Percentiles rank a stretch among this genome's conserved stretches.
Conservation (phyloP, 805 yeast species). For the Yarrowia sp. region DNA sequence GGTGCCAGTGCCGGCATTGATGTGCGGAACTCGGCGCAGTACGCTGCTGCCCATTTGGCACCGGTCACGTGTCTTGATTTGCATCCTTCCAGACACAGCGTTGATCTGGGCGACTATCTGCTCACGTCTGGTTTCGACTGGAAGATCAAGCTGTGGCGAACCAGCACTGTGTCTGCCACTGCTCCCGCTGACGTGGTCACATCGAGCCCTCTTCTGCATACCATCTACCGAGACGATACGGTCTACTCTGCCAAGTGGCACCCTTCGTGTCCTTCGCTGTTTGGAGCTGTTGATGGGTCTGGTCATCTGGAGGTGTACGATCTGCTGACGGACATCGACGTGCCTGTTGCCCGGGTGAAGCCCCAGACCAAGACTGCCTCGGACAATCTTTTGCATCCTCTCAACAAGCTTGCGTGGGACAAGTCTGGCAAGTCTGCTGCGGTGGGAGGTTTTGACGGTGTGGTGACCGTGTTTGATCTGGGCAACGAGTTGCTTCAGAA, state of each 20-base stretch:
- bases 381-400: slow-evolving; percentile 42
- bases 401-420: slow-evolving; percentile 49
- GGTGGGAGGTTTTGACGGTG: slow-evolving; percentile 50
- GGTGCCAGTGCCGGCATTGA: slow-evolving; percentile 49
- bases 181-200: background rate
- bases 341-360: slow-evolving; percentile 44
- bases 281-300: slow-evolving; percentile 50
- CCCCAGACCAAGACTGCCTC: slow-evolving; percentile 39
- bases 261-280: slow-evolving; percentile 49
- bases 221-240: slow-evolving; percentile 43
- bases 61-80: slow-evolving; percentile 49
- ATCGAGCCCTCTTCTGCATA: slow-evolving; percentile 24
- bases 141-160: slow-evolving; percentile 51
- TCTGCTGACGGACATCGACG: slow-evolving; percentile 47
- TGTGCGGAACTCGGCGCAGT: slow-evolving; percentile 42
- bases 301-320: slow-evolving; percentile 54
- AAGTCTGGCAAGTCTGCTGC: slow-evolving; percentile 45
- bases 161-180: slow-evolving; percentile 16
- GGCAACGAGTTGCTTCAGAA: slow-evolving; percentile 16
- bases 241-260: slow-evolving; percentile 52
- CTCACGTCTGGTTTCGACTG: slow-evolving; percentile 51
- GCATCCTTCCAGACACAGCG: slow-evolving; percentile 45
- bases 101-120: slow-evolving; percentile 47
- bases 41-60: slow-evolving; percentile 48
- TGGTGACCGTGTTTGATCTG: slow-evolving; percentile 48